phyloP scores from a whole-genome alignment of 2,329 filamentous ascomycete genomes.

The Cercospora berteroae region DNA sequence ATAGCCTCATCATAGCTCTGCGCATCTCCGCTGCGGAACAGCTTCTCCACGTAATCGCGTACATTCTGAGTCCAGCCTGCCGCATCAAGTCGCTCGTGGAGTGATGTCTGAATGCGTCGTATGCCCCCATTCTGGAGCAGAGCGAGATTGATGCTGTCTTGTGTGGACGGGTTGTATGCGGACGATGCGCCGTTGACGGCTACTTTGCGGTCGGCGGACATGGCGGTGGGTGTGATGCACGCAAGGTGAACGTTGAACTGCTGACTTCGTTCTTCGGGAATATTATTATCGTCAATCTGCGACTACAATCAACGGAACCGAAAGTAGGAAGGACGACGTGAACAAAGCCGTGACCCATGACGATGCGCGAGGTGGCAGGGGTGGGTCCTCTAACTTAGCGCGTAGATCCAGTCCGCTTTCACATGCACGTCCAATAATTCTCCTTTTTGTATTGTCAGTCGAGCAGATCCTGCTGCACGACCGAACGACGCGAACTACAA shows the following conservation, averaged over 20 bases:
- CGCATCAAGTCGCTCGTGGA: slow-evolving; percentile 56
- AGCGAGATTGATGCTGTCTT: slow-evolving; percentile 45
- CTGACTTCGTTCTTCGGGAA: not conserved
- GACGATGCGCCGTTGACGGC: slow-evolving; percentile 44
- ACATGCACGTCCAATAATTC: not conserved
- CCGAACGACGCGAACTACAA: not conserved
- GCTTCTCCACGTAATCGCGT: slow-evolving; percentile 53
- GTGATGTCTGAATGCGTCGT: slow-evolving; percentile 54
- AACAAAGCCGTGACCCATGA: not conserved
- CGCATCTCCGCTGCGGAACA: slow-evolving; percentile 58
- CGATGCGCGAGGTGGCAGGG: not conserved
- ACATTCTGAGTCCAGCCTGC: slow-evolving; percentile 60
- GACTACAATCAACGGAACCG: not conserved
- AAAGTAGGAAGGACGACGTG: not conserved
- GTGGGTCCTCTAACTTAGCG: not conserved
- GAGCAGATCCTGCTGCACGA: not conserved
- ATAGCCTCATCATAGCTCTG: slow-evolving; percentile 58
- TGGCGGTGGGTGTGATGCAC: slow-evolving; percentile 2
- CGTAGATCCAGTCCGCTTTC: not conserved
- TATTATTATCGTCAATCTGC: not conserved
- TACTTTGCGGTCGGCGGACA: slow-evolving; percentile 28
- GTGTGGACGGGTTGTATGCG: slow-evolving; percentile 40
- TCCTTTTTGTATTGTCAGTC: not conserved
- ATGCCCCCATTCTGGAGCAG: slow-evolving; percentile 52
- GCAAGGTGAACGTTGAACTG: not conserved